A percentile compares a stretch with the other conserved stretches of the same genome.
Conservation (phyloP, 768 basidiomycete species). For the Boletus sp. region DNA sequence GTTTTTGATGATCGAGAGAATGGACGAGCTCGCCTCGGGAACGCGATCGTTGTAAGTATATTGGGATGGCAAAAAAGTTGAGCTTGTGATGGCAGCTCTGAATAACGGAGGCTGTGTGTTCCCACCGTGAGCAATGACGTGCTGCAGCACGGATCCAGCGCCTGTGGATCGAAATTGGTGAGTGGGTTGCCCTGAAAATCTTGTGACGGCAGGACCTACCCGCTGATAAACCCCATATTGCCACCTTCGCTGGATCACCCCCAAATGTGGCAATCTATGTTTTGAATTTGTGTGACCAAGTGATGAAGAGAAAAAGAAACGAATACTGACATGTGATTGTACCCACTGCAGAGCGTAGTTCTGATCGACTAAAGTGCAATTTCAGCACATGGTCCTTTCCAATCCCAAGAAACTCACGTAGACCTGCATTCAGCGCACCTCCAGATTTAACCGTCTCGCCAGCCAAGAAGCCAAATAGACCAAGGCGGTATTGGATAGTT, state of each 20-base stretch:
- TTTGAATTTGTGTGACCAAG: too few relatives aligned
- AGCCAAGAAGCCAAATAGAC: conserved; percentile 7
- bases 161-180: neutral
- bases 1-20: neutral
- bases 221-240: neutral
- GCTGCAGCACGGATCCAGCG: conserved; percentile 8
- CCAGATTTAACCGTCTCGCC: neutral
- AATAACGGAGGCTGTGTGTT: conserved; percentile 7
- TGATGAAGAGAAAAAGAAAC: neutral
- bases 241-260: neutral
- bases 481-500: conserved; percentile 9
- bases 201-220: too few relatives aligned
- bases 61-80: conserved; percentile 1
- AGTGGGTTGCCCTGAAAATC: too few relatives aligned
- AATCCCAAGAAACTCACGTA: conserved; percentile 2
- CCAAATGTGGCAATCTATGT: too few relatives aligned
- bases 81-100: conserved; percentile 10
- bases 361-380: conserved; percentile 1
- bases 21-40: neutral
- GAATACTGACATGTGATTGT: conserved; percentile 1
- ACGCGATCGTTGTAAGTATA: conserved; percentile 6
- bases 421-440: conserved; percentile 3
- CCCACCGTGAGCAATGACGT: conserved; percentile 1
- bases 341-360: conserved; percentile 4
- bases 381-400: neutral